Evolutionary conservation across 1,139 yeast genomes (phyloP), one percentile per base, ranked within the genome.

Genomic region (Hansenula lynferdii): DNA sequence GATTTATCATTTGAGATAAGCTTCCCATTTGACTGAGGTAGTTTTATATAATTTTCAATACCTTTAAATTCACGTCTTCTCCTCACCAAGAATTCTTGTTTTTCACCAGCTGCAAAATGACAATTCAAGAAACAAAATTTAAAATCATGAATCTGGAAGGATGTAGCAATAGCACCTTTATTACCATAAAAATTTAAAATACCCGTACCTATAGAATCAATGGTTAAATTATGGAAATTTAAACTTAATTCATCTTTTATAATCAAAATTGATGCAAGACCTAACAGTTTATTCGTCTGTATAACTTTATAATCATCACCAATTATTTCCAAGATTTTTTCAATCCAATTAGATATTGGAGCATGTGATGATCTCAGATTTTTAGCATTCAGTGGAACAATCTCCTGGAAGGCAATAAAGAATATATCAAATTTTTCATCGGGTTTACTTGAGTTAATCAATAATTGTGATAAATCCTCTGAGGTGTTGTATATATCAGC

Each of bases 81-180:
- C 42, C 67, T 61, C 20, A 56, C 58, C 22, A 61, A 42, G 24
- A 66, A 63, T n/a, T 63, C 53, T 1, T 68, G 70, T 8, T 81
- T 80, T 50, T 81, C 87, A 38, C 80, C 83, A 3, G 92, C 90
- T 5, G 82, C 72, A 36, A 85, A 64, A 59, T 85, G 95, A 41
- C 84, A 76, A 48, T 75, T 73, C 15, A 77, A 72, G 48, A 82
- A 62, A 3, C 74, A 67, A 37, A 81, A 48, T 31, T 76, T 73
- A 3, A 71, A 53, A 9, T 77, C 79, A 2, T 62, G 58, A 6
- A 60, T 41, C 37, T 49, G 53, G 40, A 66, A 58, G 14, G 49
- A 57, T 15, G 72, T 59, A 12, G 66, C 56, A 8, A 73, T 72
- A 2, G 80, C 77, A 2, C 82, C 82, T 46, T 77, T 77, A 55